phyloP scores from a whole-genome alignment of 164 flowering plant species.

The Magnolia changhungtana region DNA sequence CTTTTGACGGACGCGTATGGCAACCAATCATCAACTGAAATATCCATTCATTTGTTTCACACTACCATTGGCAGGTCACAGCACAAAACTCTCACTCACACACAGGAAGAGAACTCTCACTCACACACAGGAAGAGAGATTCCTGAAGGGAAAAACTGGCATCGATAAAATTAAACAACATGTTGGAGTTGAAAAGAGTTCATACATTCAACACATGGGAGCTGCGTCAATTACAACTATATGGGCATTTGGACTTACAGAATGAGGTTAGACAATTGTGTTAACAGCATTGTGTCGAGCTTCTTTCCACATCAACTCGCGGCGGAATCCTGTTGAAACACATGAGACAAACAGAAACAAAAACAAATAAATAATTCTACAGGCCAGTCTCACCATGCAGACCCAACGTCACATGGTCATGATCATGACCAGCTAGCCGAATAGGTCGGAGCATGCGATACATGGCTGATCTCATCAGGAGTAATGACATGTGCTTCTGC shows the following conservation, averaged over 20 bases:
- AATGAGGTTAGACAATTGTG: not conserved
- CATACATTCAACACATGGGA: not conserved
- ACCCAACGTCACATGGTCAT: not conserved
- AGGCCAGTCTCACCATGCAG: too few species aligned
- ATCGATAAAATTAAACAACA: not conserved
- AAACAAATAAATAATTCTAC: not conserved
- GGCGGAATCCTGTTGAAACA: not conserved
- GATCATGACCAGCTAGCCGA: not conserved
- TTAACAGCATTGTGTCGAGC: not conserved
- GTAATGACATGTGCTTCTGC: too few species aligned
- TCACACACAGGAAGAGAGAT: not conserved
- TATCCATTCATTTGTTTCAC: too few species aligned
- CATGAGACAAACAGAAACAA: not conserved
- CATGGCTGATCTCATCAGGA: not conserved
- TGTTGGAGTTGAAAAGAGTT: too few species aligned
- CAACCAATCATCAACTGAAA: too few species aligned
- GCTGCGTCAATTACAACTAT: not conserved
- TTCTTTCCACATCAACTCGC: not conserved
- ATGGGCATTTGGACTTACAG: not conserved
- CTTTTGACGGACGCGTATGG: too few species aligned
- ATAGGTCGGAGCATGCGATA: not conserved
- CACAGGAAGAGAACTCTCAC: not conserved
- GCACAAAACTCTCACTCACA: too few species aligned
- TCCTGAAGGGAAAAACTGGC: not conserved
- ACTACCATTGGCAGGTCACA: not conserved